A percentile compares a stretch with the other conserved stretches of the same genome.
These are phyloP conservation scores for Amanita phalloides DNA, from an alignment of 768 basidiomycete genomes.

Conservation along the genomic window DNA sequence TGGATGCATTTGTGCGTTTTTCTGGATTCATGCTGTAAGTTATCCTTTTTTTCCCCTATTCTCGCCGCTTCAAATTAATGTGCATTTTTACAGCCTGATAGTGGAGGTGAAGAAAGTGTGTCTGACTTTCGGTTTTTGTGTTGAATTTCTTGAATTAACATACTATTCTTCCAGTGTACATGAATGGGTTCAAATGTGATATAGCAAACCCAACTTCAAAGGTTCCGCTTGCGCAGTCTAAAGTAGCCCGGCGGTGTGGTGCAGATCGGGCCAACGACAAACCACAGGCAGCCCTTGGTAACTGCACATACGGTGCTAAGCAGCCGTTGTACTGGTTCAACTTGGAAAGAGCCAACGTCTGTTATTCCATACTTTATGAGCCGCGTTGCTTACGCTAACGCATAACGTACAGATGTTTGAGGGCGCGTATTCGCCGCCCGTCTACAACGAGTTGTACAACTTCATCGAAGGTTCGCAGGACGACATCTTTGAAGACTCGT, in stretches of 20 bases:
- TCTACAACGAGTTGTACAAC: slow-evolving; percentile 62
- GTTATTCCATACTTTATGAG: slow-evolving; percentile 9
- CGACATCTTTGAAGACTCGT: slow-evolving; percentile 61
- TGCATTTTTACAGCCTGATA: slow-evolving; percentile 22
- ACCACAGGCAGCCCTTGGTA: slow-evolving; percentile 33
- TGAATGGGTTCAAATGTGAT: slow-evolving; percentile 67
- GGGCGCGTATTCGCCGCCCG: slow-evolving; percentile 46
- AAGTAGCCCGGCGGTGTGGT: slow-evolving; percentile 58
- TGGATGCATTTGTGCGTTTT: slow-evolving; percentile 61
- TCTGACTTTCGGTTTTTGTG: not conserved
- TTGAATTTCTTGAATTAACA: not conserved
- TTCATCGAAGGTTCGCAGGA: slow-evolving; percentile 63
- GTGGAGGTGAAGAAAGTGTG: slow-evolving; percentile 50
- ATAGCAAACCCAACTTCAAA: slow-evolving; percentile 42
- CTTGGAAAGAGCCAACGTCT: slow-evolving; percentile 47
- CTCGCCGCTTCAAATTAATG: not conserved
- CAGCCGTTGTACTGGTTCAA: slow-evolving; percentile 66
- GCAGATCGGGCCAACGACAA: slow-evolving; percentile 40
- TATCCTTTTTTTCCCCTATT: not conserved
- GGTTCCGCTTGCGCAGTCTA: slow-evolving; percentile 40
- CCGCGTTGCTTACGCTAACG: not conserved
- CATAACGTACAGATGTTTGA: slow-evolving; percentile 45
- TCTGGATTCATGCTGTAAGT: slow-evolving; percentile 58
- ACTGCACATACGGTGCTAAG: slow-evolving; percentile 68
- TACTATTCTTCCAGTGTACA: slow-evolving; percentile 25